Base-by-base conservation (phyloP, 202 grass and related monocot genomes). In the Elaeis oleifera region DNA sequence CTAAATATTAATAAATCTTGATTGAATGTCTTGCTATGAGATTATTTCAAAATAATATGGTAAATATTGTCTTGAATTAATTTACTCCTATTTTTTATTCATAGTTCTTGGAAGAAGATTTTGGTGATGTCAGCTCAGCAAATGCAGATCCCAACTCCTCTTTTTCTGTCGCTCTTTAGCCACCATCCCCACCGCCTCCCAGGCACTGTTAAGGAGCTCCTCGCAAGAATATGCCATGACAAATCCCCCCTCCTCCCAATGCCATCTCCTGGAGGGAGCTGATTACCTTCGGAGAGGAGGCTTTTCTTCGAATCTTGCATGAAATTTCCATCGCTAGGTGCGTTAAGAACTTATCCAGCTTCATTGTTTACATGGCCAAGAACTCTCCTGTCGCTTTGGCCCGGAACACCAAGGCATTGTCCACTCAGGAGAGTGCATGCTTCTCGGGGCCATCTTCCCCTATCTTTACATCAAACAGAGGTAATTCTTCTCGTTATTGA, bases 261-360 rank as follows among this genome's bases (percentile, higher is more conserved):
- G 1, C 21, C 24, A 11, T 11, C 13, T 77, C 85, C 48, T 69
- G 80, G 56, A 17, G 11, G n/a, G 39, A 17, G 48, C 76, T 95
- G 49, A 72, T 67, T 14, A 50, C 48, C 17, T 50, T 95, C 52
- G 82, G 70, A 36, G 85, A 89, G 14, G 16, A 23, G 1, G 58
- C 49, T 18, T 69, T 77, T 4, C 0, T 52, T 53, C 26, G 61
- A 11, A 70, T 90, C 58, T 65, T 95, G 52, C 29, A 32, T 11
- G 36, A 4, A 36, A 54, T 88, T 31, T 53, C 18, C 25, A 76
- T 24, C 0, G 18, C 7, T 29, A 36, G 5, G 28, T 26, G 6
- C 1, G 71, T 79, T 21, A 48, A 17, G 25, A 79, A 39, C 13
- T 64, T 89, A 1, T 81, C 90, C 3, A 59, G 44, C 22, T 83